Base-by-base conservation (phyloP, 2,329 filamentous ascomycete genomes). In the Clarireedia sp. region DNA sequence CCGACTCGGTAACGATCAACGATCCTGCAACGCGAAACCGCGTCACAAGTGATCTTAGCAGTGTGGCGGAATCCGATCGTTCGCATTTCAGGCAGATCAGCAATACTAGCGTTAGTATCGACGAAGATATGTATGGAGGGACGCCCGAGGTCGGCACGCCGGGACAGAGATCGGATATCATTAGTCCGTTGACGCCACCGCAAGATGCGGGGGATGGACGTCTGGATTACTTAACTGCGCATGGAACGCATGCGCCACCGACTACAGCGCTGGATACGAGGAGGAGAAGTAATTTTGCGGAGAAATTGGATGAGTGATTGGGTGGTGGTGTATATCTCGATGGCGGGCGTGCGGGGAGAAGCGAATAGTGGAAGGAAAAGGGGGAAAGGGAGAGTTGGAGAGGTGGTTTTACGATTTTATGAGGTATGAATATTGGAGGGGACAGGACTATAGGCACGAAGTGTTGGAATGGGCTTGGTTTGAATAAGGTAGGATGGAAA, bases 261-360 rank as follows among this genome's bases (percentile, higher is more conserved):
- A 10, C 29, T 33, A 19, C 16, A 5, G 47, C 33, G 55, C 23
- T 12, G 5, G 43, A 51, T 8, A 44, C 48, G 24, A 44, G 57
- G 49, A 57, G 62, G 59, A 67, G 52, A 51, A 67, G 65, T 56
- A 61, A 64, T 53, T 67, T 67, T 49, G 55, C 53, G 26, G 65
- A 67, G 48, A 60, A 58, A 19, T 55, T 66, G 56, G 63, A 62
- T 50, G 62, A 64, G 40, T 49, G 37, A 33, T 52, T 56, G 40
- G 52, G 19, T 26, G 37, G 40, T 4, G 9, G 29, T 33, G 29
- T 33, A 33, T 33, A 14, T 33, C 9, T 12, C 10, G 8, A 5
- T 5, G 24, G 5, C 2, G 24, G 24, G 29, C 9, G 12, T 1
- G 29, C 24, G 4, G 3, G 29, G 9, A 33, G 29, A 33, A 33